Evolutionary conservation across 2,329 filamentous ascomycete species (phyloP).

Genomic region (Sordariomycetes sp.): DNA sequence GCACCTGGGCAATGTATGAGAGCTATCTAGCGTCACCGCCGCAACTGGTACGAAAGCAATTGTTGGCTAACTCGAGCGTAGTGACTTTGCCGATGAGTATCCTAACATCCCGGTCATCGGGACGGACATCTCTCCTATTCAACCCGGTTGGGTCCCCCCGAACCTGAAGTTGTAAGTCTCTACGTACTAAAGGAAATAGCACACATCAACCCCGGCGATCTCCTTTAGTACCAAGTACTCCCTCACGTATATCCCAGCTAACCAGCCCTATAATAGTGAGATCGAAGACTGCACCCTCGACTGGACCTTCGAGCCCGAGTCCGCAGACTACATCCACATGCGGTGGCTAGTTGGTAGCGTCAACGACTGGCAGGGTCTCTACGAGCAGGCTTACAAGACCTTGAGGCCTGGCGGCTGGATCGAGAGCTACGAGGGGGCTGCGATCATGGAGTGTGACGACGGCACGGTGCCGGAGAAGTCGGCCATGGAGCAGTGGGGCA

Average conservation of each 20-base stretch:
- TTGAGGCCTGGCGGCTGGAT: slow-evolving; percentile 28
- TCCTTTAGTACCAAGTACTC: slow-evolving; percentile 14
- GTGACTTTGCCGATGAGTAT: slow-evolving; percentile 34
- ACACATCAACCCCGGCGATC: slow-evolving; percentile 30
- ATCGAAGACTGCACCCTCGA: slow-evolving; percentile 20
- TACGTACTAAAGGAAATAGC: too few species aligned
- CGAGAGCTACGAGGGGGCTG: slow-evolving; percentile 22
- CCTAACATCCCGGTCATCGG: slow-evolving; percentile 33
- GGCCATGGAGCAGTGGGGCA: slow-evolving; percentile 15
- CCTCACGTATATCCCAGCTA: too few species aligned
- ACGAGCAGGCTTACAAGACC: slow-evolving; percentile 37
- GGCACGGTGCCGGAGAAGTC: slow-evolving; percentile 15
- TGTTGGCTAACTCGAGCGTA: slow-evolving; percentile 17
- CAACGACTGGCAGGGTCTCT: slow-evolving; percentile 41
- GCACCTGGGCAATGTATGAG: slow-evolving; percentile 39
- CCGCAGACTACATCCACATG: slow-evolving; percentile 50
- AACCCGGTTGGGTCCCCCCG: slow-evolving; percentile 37
- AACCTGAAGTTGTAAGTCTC: slow-evolving; percentile 25
- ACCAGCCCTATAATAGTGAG: slow-evolving; percentile 10
- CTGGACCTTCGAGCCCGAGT: slow-evolving; percentile 32
- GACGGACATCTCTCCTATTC: slow-evolving; percentile 45
- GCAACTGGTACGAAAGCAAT: neutral
- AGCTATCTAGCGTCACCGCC: neutral
- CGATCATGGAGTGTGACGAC: slow-evolving; percentile 22
- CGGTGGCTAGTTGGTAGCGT: slow-evolving; percentile 47